phyloP scores from a whole-genome alignment of 139 green algal species.

The Tetradesmus lagerheimii region DNA sequence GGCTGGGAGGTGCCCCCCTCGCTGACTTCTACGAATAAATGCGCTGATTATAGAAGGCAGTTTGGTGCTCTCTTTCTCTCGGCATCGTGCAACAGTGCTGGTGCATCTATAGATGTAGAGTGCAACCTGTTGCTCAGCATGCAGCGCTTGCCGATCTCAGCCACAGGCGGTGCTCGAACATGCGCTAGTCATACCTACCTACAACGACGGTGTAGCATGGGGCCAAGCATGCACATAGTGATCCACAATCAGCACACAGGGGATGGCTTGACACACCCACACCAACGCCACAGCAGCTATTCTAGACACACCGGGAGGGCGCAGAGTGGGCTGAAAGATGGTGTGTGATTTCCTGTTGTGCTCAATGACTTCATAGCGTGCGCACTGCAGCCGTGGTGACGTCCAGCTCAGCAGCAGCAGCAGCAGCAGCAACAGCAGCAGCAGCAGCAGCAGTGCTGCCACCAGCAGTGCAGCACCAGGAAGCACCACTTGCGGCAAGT shows the following conservation, averaged over 20 bases:
- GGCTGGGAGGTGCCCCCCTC: no score
- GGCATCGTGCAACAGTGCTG: neutral
- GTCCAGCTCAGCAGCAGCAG: constrained; percentile 8
- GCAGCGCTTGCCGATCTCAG: neutral
- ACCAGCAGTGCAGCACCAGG: neutral
- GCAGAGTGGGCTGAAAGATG: neutral
- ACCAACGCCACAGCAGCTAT: neutral
- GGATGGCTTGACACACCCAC: neutral
- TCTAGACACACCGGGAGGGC: neutral
- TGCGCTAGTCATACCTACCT: neutral
- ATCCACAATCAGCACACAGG: neutral
- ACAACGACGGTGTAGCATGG: neutral
- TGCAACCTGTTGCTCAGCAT: neutral
- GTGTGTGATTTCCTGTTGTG: neutral
- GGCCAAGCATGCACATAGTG: neutral
- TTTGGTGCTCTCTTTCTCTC: no score
- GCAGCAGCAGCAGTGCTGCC: neutral
- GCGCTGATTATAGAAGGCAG: no score
- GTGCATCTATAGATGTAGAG: neutral
- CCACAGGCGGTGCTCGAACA: neutral
- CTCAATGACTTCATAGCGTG: neutral
- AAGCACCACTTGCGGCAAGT: neutral
- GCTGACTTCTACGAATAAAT: no score
- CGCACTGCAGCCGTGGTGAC: neutral
- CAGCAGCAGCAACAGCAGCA: neutral